Conservation (phyloP, 768 basidiomycete genomes). For the Myochromella boudieri region DNA sequence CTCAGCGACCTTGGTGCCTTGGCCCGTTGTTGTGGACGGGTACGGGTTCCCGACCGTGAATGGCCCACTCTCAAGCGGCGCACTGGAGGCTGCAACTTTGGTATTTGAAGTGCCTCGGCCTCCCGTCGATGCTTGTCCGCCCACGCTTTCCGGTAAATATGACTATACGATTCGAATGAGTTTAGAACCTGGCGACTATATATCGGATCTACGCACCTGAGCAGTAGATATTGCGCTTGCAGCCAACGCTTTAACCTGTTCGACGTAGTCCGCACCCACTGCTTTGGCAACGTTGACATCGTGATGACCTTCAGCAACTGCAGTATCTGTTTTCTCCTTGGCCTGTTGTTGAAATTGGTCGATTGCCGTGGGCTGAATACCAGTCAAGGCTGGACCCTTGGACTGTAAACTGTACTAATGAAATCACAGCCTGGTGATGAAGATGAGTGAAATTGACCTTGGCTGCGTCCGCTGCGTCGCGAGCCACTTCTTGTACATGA, state of each 20-base stretch:
- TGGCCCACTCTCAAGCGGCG: conserved; percentile 38
- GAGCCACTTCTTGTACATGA: conserved; percentile 43
- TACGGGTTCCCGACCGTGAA: conserved; percentile 33
- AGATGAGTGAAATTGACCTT: conserved; percentile 35
- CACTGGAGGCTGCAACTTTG: conserved; percentile 27
- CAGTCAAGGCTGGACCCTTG: conserved; percentile 31
- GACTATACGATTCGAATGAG: conserved; percentile 11
- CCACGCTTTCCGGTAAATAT: conserved; percentile 27
- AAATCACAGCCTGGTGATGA: background rate
- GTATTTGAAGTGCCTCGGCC: conserved; percentile 32
- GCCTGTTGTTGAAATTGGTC: conserved; percentile 36
- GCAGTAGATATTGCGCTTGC: conserved; percentile 43
- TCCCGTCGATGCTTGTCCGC: conserved; percentile 19
- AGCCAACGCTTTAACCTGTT: conserved; percentile 53
- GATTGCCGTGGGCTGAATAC: conserved; percentile 26
- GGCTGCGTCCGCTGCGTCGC: conserved; percentile 51
- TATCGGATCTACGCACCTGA: conserved; percentile 30
- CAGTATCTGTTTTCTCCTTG: conserved; percentile 45
- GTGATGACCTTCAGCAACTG: conserved; percentile 55
- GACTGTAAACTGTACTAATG: conserved; percentile 17
- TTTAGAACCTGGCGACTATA: background rate
- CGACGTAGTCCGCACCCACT: conserved; percentile 47
- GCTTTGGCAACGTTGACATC: conserved; percentile 49
- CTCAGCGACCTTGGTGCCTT: conserved; percentile 20
- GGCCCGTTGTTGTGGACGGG: conserved; percentile 22